Conservation (phyloP, 2,329 filamentous ascomycete genomes). For the Colletotrichum liaoningense region DNA sequence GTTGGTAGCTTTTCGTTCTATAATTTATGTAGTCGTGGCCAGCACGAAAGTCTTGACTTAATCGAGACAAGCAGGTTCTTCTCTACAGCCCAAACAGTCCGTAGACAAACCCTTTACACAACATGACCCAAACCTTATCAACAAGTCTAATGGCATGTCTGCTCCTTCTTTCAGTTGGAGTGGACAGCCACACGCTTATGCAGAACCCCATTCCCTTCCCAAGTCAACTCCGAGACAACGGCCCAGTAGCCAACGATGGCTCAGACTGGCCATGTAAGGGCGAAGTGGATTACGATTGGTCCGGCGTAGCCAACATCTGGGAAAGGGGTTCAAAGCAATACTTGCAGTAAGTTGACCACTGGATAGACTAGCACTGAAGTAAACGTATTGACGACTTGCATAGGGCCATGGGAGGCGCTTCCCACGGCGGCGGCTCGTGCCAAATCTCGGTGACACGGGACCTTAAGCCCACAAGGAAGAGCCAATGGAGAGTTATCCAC, state of each 20-base stretch:
- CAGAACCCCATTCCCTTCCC: conserved; percentile 13
- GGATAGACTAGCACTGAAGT: no score
- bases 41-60: neutral
- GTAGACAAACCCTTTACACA: neutral
- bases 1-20: neutral
- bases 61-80: neutral
- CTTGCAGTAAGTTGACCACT: neutral
- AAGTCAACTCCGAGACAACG: neutral
- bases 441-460: conserved; percentile 1
- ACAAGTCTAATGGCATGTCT: neutral
- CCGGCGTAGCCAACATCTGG: neutral
- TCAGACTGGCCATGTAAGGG: conserved; percentile 15
- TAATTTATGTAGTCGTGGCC: neutral
- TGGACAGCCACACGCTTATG: neutral
- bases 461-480: neutral
- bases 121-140: neutral
- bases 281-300: neutral
- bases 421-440: neutral
- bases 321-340: neutral
- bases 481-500: conserved; percentile 2
- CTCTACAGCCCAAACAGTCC: no score
- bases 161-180: neutral
- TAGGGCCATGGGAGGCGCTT: neutral
- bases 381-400: neutral
- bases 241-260: neutral